A percentile compares a stretch with the other conserved stretches of the same genome.
These are phyloP conservation scores for Paracoccidioides lutzii DNA, from an alignment of 2,329 filamentous ascomycete species.

Conservation along the genomic window DNA sequence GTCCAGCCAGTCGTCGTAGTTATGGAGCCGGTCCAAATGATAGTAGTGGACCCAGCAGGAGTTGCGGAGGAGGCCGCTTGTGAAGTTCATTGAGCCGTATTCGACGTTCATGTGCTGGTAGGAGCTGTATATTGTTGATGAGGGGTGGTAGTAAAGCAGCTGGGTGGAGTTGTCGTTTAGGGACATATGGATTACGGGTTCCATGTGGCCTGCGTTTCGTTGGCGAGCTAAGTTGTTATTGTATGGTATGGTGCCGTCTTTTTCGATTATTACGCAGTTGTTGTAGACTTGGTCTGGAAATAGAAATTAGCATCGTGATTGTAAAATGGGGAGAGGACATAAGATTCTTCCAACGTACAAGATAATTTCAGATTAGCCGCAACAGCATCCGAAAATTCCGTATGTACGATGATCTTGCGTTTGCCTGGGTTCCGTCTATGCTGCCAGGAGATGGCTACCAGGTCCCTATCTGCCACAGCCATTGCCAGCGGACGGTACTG, in stretches of 20 bases:
- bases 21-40: background rate
- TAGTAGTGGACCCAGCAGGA: conserved; percentile 1
- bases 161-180: conserved; percentile 28
- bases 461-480: conserved; percentile 1
- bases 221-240: background rate
- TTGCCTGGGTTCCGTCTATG: background rate
- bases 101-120: conserved; percentile 20
- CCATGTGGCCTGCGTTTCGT: background rate
- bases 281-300: conserved; percentile 3
- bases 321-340: too few relatives aligned
- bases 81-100: conserved; percentile 1
- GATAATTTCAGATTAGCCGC: background rate
- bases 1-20: conserved; percentile 7
- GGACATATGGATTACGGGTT: conserved; percentile 18
- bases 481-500: conserved; percentile 6
- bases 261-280: background rate
- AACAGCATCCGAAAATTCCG: background rate
- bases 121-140: conserved; percentile 22
- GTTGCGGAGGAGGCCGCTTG: conserved; percentile 12
- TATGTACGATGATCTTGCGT: conserved; percentile 4
- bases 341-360: conserved; percentile 1
- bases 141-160: conserved; percentile 24
- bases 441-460: conserved; percentile 10
- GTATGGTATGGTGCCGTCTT: background rate
- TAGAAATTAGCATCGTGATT: background rate